Evolutionary conservation across 495 filamentous ascomycete species (phyloP).

Genomic region (Terfezia boudieri): DNA sequence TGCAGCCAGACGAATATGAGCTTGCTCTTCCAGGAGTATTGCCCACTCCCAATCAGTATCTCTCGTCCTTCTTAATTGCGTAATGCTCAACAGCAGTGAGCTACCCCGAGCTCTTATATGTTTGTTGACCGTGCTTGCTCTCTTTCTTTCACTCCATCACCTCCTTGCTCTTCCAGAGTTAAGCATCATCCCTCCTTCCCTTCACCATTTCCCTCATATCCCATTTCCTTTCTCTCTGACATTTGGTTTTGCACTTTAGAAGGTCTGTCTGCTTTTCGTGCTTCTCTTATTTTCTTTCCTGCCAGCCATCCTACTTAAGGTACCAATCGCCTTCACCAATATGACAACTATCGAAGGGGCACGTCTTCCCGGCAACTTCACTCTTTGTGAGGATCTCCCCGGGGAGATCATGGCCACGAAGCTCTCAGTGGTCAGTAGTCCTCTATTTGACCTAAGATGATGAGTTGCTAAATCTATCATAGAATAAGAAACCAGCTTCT

Average conservation of each 20-base stretch:
- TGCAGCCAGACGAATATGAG: no score
- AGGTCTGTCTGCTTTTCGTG: no score
- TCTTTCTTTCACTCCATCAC: neutral
- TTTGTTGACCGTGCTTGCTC: neutral
- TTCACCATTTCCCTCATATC: neutral
- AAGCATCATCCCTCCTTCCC: no score
- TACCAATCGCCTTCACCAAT: neutral
- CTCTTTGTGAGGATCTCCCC: neutral
- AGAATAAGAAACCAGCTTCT: constrained; percentile 1
- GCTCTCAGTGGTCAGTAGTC: neutral
- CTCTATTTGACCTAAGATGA: constrained; percentile 35
- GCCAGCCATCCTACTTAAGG: no score
- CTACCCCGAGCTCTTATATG: no score
- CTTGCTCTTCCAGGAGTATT: neutral
- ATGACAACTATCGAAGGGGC: neutral
- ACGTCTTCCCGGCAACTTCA: neutral
- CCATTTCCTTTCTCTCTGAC: constrained; percentile 11
- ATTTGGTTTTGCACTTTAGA: neutral
- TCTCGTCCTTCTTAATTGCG: neutral
- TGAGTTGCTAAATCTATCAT: constrained; percentile 41
- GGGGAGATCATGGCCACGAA: neutral
- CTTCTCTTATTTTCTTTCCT: no score
- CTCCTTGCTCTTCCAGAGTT: no score
- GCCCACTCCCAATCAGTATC: neutral
- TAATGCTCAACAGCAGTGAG: no score